Percentiles rank a stretch among this genome's conserved stretches.
These are phyloP conservation scores for Colletotrichum sidae DNA, from an alignment of 2,329 filamentous ascomycete species.

Conservation along the genomic window DNA sequence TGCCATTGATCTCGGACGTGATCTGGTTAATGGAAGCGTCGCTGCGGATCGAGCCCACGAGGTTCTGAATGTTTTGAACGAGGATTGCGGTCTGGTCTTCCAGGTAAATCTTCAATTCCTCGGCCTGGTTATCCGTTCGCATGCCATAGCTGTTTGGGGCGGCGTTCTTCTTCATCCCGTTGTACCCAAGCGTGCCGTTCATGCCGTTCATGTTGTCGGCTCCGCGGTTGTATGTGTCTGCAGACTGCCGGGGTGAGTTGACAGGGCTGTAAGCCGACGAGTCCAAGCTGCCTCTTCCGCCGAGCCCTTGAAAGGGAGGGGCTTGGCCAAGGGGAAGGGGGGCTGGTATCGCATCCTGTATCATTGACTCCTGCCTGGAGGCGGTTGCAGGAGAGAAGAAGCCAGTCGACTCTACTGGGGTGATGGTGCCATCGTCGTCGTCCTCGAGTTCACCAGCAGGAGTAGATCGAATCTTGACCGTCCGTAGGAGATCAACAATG, in stretches of 20 bases:
- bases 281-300: slow-evolving; percentile 69
- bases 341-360: slow-evolving; percentile 43
- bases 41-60: slow-evolving; percentile 78
- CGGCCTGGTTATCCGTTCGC: slow-evolving; percentile 54
- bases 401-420: slow-evolving; percentile 74
- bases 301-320: slow-evolving; percentile 69
- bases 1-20: slow-evolving; percentile 76
- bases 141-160: slow-evolving; percentile 52
- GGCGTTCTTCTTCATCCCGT: slow-evolving; percentile 49
- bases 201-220: slow-evolving; percentile 45
- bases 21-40: slow-evolving; percentile 74
- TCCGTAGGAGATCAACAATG: slow-evolving; percentile 85
- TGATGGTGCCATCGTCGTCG: slow-evolving; percentile 75
- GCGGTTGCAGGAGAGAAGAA: slow-evolving; percentile 73
- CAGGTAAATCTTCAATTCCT: slow-evolving; percentile 77
- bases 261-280: slow-evolving; percentile 82
- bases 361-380: slow-evolving; percentile 46
- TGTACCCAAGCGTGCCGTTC: slow-evolving; percentile 52
- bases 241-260: slow-evolving; percentile 73
- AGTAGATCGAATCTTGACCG: slow-evolving; percentile 85
- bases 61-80: slow-evolving; percentile 83
- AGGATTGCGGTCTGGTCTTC: slow-evolving; percentile 85
- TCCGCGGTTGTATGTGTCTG: slow-evolving; percentile 54
- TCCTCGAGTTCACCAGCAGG: slow-evolving; percentile 81
- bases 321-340: slow-evolving; percentile 54